Evolutionary conservation across 495 filamentous ascomycete genomes (phyloP).

Genomic region (Penicillium longicatenatum): DNA sequence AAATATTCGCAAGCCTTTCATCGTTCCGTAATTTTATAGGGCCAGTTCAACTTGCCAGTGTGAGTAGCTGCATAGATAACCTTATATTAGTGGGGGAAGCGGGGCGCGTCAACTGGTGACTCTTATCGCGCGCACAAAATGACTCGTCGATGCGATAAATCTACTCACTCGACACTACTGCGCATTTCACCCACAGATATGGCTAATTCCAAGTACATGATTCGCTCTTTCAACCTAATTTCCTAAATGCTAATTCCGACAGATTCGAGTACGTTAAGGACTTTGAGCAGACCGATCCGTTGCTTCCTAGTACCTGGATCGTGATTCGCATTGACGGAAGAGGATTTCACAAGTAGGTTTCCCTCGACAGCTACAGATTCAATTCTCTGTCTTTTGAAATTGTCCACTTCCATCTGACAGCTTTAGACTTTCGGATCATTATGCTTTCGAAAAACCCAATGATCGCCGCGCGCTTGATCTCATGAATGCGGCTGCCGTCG

Average conservation of each 20-base stretch:
- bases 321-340: slow-evolving; percentile 91
- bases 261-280: slow-evolving; percentile 91
- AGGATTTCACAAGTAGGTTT: slow-evolving; percentile 83
- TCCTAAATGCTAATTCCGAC: slow-evolving; percentile 9
- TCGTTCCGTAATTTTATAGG: background rate
- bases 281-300: slow-evolving; percentile 78
- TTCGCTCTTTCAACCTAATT: background rate
- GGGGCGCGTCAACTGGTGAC: slow-evolving; percentile 10
- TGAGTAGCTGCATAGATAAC: background rate
- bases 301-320: slow-evolving; percentile 91
- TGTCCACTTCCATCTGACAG: background rate
- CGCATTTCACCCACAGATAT: slow-evolving; percentile 32
- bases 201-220: slow-evolving; percentile 64
- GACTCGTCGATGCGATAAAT: slow-evolving; percentile 15
- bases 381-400: background rate
- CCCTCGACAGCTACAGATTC: background rate
- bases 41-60: background rate
- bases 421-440: slow-evolving; percentile 72
- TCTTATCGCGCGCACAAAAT: slow-evolving; percentile 26
- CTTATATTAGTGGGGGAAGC: background rate
- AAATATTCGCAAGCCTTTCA: too few relatives aligned
- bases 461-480: slow-evolving; percentile 83
- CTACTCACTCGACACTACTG: slow-evolving; percentile 14
- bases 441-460: slow-evolving; percentile 89
- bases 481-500: slow-evolving; percentile 89